Conservation (phyloP, 139 green algal species). For the Tetradesmus obliquus region DNA sequence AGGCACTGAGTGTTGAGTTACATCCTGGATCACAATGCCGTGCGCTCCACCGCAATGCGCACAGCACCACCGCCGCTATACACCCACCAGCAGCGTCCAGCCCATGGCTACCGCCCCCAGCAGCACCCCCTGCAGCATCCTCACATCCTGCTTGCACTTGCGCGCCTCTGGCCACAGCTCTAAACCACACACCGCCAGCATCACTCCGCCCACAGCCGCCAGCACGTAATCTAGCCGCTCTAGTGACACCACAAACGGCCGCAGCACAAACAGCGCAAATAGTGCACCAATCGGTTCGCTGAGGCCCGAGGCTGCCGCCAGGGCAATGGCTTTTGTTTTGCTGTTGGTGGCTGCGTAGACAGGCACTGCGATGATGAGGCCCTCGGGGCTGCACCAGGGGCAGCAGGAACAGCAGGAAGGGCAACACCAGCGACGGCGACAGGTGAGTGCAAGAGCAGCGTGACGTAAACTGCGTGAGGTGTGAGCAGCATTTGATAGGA, state of each 20-base stretch:
- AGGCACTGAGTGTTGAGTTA: too few species aligned
- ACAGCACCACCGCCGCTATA: background rate
- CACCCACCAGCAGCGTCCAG: constrained; percentile 69
- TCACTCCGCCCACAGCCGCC: constrained; percentile 85
- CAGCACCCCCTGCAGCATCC: constrained; percentile 69
- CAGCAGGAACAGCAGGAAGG: background rate
- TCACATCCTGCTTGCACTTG: constrained; percentile 74
- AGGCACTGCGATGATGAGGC: constrained; percentile 88
- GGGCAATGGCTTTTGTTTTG: constrained; percentile 74
- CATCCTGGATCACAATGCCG: background rate
- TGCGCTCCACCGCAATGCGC: background rate
- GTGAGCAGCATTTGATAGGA: too few species aligned
- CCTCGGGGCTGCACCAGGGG: constrained; percentile 35
- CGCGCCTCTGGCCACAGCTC: constrained; percentile 91
- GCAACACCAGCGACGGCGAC: background rate
- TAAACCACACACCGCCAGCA: constrained; percentile 85
- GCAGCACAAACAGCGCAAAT: constrained; percentile 77
- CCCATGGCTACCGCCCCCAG: constrained; percentile 79
- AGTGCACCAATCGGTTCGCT: constrained; percentile 87
- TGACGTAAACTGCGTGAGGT: background rate
- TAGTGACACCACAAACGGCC: constrained; percentile 69
- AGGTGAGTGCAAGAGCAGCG: background rate
- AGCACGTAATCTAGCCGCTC: constrained; percentile 80
- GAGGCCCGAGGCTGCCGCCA: constrained; percentile 83
- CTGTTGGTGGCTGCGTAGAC: constrained; percentile 91